Conservation (phyloP, 75 land plant genomes). For the Pinus albicaulis region DNA sequence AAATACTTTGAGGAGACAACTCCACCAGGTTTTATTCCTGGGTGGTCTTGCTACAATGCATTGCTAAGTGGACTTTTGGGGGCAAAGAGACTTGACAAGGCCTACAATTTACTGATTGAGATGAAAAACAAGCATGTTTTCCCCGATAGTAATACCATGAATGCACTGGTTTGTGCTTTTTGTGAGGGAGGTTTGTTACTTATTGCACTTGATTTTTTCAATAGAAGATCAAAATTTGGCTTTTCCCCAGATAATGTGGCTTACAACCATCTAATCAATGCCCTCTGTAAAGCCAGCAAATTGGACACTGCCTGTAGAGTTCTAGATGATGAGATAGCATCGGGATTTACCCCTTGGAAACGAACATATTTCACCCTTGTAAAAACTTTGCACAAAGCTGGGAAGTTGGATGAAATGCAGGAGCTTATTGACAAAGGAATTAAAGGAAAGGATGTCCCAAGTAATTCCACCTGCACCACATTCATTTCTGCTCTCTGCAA, state of each 20-base stretch:
- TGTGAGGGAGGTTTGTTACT: slow-evolving; percentile 64
- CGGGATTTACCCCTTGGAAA: slow-evolving; percentile 38
- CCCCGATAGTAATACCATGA: slow-evolving; percentile 46
- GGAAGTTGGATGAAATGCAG: slow-evolving; percentile 47
- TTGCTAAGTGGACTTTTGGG: slow-evolving; percentile 31
- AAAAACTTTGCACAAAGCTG: slow-evolving; percentile 26
- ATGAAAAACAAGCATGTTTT: slow-evolving; percentile 37
- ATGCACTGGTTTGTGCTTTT: slow-evolving; percentile 41
- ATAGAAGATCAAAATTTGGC: slow-evolving; percentile 39
- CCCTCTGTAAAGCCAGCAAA: slow-evolving; percentile 39
- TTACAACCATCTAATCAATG: slow-evolving; percentile 43
- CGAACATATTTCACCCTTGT: slow-evolving; percentile 30
- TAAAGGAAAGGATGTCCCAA: slow-evolving; percentile 17
- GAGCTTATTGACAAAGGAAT: slow-evolving; percentile 31
- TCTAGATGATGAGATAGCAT: slow-evolving; percentile 24
- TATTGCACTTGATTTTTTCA: slow-evolving; percentile 38
- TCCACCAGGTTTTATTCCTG: slow-evolving; percentile 33
- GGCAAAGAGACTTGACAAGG: slow-evolving; percentile 12
- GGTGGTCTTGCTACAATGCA: slow-evolving; percentile 28
- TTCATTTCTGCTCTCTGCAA: slow-evolving; percentile 40
- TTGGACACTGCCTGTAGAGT: slow-evolving; percentile 37
- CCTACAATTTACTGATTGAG: slow-evolving; percentile 37
- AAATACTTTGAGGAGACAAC: slow-evolving; percentile 19
- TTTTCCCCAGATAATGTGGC: slow-evolving; percentile 24
- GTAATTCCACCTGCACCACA: slow-evolving; percentile 7